phyloP scores from a whole-genome alignment of 108 stramenopile genomes.

The Conticribra weissflogii region DNA sequence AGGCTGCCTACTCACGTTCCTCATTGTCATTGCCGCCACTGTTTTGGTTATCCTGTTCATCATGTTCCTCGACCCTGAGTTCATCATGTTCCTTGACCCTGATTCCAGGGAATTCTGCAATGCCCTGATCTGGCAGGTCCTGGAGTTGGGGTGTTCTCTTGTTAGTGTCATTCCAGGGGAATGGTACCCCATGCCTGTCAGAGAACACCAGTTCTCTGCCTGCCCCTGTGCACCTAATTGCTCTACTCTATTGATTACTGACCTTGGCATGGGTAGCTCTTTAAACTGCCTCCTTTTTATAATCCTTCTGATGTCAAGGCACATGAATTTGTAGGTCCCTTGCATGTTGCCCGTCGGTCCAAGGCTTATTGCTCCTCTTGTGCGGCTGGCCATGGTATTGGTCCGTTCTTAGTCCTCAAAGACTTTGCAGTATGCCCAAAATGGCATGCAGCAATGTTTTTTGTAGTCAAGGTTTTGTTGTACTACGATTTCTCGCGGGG shows the following conservation, averaged over 20 bases:
- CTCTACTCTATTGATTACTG: slow-evolving; percentile 16
- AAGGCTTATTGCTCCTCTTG: neutral
- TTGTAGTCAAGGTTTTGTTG: too few species aligned
- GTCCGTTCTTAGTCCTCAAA: slow-evolving; percentile 1
- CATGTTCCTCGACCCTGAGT: slow-evolving; percentile 3
- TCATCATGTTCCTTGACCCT: neutral
- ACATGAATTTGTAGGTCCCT: slow-evolving; percentile 43
- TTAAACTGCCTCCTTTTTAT: slow-evolving; percentile 16
- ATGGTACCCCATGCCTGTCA: too few species aligned
- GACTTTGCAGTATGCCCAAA: slow-evolving; percentile 6
- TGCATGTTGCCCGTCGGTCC: too few species aligned
- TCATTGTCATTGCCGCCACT: slow-evolving; percentile 17
- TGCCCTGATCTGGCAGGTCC: too few species aligned
- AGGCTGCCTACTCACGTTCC: slow-evolving; percentile 2
- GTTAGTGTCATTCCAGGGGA: too few species aligned
- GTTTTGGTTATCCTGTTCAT: slow-evolving; percentile 23
- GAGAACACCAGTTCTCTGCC: neutral
- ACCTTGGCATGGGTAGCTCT: neutral
- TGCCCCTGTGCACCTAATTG: slow-evolving; percentile 28
- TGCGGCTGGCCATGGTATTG: neutral
- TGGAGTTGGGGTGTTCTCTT: too few species aligned
- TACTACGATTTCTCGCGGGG: too few species aligned
- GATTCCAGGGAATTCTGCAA: slow-evolving; percentile 10
- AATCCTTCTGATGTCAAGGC: slow-evolving; percentile 25
- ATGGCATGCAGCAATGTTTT: too few species aligned